These are phyloP conservation scores for Auriculariales sp. DNA, from an alignment of 768 basidiomycete species.

Conservation along the genomic window DNA sequence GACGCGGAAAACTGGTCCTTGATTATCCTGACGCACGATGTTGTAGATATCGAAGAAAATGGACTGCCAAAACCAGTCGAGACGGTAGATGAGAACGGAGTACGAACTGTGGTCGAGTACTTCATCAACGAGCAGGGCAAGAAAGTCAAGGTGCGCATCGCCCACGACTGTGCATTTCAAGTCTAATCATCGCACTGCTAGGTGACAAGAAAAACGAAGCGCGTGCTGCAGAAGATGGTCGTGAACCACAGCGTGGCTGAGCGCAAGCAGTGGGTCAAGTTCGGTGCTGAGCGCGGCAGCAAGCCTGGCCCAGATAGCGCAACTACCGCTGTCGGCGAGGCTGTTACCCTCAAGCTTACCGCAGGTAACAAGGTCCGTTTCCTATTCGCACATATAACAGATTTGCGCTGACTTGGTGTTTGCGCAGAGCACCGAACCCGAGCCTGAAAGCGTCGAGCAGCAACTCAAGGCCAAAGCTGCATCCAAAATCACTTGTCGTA, in stretches of 20 bases:
- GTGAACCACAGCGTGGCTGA: conserved; percentile 94
- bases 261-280: conserved; percentile 85
- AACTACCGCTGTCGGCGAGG: conserved; percentile 84
- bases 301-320: conserved; percentile 81
- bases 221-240: conserved; percentile 75
- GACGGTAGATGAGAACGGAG: conserved; percentile 71
- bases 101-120: conserved; percentile 75
- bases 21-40: conserved; percentile 1
- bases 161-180: not conserved
- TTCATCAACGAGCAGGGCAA: conserved; percentile 82
- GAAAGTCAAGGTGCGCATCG: conserved; percentile 69
- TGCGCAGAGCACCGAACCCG: conserved; percentile 44
- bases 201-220: conserved; percentile 78
- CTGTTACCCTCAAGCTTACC: conserved; percentile 44
- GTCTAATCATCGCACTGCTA: conserved; percentile 15
- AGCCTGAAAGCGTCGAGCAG: conserved; percentile 49
- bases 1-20: too few species aligned
- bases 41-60: conserved; percentile 16
- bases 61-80: conserved; percentile 45
- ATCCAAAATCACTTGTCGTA: conserved; percentile 80
- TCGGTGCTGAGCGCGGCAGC: conserved; percentile 81
- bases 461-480: conserved; percentile 37
- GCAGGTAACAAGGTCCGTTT: conserved; percentile 40
- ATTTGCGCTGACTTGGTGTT: too few species aligned
- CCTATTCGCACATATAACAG: not conserved